Percentiles rank a stretch among this genome's conserved stretches.
These are phyloP conservation scores for Centrapalus pauciflorus DNA, from an alignment of 129 eudicot genomes.

Conservation along the genomic window DNA sequence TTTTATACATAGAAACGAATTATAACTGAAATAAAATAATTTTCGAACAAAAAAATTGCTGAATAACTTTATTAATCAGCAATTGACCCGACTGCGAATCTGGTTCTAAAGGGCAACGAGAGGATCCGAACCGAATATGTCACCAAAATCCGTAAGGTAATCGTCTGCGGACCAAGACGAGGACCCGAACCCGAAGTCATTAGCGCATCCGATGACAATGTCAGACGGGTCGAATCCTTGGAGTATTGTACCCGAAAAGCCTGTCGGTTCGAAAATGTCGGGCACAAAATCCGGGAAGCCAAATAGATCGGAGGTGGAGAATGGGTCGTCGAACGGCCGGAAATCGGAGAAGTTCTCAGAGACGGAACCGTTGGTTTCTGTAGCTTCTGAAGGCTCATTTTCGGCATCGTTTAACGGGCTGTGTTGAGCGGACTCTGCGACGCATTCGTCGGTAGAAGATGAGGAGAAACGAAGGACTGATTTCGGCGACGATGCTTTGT, in stretches of 20 bases:
- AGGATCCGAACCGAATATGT: conserved; percentile 90
- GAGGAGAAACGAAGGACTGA: conserved; percentile 54
- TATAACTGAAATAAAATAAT: not conserved
- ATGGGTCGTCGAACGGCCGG: conserved; percentile 27
- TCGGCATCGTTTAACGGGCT: conserved; percentile 19
- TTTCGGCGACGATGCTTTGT: conserved; percentile 43
- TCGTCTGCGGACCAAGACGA: conserved; percentile 46
- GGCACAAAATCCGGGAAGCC: conserved; percentile 40
- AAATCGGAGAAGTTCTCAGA: conserved; percentile 35
- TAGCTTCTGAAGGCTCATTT: not conserved
- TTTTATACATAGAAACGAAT: conserved; percentile 23
- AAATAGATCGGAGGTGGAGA: conserved; percentile 33
- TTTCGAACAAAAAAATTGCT: conserved; percentile 38
- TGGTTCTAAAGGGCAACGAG: conserved; percentile 43
- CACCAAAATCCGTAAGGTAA: conserved; percentile 60
- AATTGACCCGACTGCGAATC: not conserved
- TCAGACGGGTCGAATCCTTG: conserved; percentile 22
- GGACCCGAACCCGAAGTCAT: conserved; percentile 40
- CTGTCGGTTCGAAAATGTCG: conserved; percentile 48
- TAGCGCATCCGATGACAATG: conserved; percentile 10
- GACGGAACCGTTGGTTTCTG: conserved; percentile 10
- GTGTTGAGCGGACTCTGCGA: conserved; percentile 36
- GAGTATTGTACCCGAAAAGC: conserved; percentile 17
- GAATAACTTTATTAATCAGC: not conserved
- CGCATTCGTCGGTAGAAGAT: conserved; percentile 23